Evolutionary conservation across 306 rosid genomes (phyloP).

Genomic region (Canavalia gladiata): DNA sequence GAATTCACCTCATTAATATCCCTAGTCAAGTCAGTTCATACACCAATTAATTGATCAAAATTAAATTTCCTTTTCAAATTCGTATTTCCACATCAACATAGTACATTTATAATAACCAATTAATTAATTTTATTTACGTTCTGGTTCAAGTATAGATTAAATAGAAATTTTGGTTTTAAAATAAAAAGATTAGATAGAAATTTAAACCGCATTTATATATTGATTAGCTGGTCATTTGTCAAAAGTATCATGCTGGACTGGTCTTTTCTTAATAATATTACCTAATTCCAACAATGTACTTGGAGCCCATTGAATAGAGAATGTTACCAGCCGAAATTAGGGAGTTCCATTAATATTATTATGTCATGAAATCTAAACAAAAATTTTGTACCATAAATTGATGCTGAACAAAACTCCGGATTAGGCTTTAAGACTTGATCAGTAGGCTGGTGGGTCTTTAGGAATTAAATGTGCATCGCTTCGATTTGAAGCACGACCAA

Average conservation of each 20-base stretch:
- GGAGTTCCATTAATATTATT: background rate
- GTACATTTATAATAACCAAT: background rate
- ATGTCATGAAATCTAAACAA: background rate
- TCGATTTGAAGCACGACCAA: conserved; percentile 15
- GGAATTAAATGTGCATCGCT: background rate
- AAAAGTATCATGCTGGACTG: background rate
- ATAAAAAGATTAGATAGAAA: background rate
- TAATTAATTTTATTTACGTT: background rate
- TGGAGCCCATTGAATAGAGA: background rate
- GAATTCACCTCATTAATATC: too few species aligned
- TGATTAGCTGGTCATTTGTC: background rate
- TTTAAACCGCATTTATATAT: background rate
- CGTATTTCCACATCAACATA: background rate
- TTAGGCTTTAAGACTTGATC: conserved; percentile 1
- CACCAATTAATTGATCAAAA: background rate
- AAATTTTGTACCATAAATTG: background rate
- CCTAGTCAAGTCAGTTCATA: too few species aligned
- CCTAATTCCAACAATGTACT: conserved; percentile 9
- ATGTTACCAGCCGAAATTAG: background rate
- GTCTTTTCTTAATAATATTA: conserved; percentile 25
- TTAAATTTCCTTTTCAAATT: background rate
- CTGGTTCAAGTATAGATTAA: background rate
- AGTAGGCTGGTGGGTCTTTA: conserved; percentile 36
- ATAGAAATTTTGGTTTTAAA: background rate
- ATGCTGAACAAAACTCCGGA: background rate